Evolutionary conservation across 2,329 filamentous ascomycete genomes (phyloP), one percentile per base, ranked within the genome.

Genomic region (Lanzia echinophila): DNA sequence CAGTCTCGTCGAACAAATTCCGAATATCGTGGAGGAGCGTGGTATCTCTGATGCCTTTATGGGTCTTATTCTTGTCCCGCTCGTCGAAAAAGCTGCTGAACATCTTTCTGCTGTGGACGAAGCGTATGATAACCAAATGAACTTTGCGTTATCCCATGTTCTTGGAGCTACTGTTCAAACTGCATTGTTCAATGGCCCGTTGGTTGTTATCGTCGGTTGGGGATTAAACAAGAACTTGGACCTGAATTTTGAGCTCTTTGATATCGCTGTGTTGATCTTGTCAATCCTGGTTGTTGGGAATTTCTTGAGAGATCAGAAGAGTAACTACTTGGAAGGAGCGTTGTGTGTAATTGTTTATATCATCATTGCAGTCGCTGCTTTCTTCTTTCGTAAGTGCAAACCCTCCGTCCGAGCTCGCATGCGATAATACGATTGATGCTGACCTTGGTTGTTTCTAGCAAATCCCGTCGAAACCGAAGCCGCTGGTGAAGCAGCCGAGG

Each of bases 81-180:
- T 95, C 0, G 88, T 94, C 6, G 90, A 95, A 67, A 95, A 95
- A 70, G 84, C 87, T 2, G 88, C 89, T 12, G 89, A 95, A 69
- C 89, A 95, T 70, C 73, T 95, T 45, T 91, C 87, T 2, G 87
- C 88, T 41, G 76, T 95, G 55, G 88, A 94, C 62, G 89, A 95
- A 75, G 89, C 89, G 22, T 92, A 83, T 77, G 86, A 89, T 63
- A 82, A 88, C 67, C 83, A 86, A 67, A 90, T 91, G 62, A 63
- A 63, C 31, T 58, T 62, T 8, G 62, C 61, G 3, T 47, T 63
- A n/a, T 59, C 61, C 3, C 61, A 64, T 53, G 61, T 64, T 19
- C 60, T 62, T 17, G 90, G 89, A 34, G 86, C 90, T 2, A 92
- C 88, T 0, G 86, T 96, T 54, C 91, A 96, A 72, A 96, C 91